Base-by-base conservation (phyloP, 2,329 filamentous ascomycete genomes). In the Apiospora marii region DNA sequence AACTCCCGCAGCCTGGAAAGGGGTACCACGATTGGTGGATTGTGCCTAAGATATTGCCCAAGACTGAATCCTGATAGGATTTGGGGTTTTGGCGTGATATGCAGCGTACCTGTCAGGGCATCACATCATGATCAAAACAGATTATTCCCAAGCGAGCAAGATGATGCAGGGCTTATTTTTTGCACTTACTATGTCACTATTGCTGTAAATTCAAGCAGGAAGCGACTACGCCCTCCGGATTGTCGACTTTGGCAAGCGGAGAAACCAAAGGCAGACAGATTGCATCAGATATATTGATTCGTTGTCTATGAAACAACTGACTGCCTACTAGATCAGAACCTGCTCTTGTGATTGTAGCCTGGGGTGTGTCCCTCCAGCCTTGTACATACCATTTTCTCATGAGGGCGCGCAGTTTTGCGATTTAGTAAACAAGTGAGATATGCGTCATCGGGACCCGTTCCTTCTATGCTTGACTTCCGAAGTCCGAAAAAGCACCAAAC, bases 21-120 rank as follows among this genome's bases (percentile, higher is more conserved):
- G 83, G 86, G 44, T 91, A 91, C 79, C 90, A 92, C 79, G 85
- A 88, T 77, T 92, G 89, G 87, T 92, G 90, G 90, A 83, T 91
- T 72, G 89, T 92, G 71, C 90, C 90, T 3, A 87, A 83, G 78
- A 76, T 90, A 24, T 76, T 78, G 49, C 77, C 74, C 19, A 64
- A n/a, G 58, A 64, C 5, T 10, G 58, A 41, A 64, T 64, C 34
- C 8, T 64, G 34, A 64, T 41, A 34, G 6, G 10, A 0, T 24
- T 34, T 14, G 27, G 24, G 14, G 27, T 1, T 34, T 58, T 34
- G 27, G 14, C 58, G 2, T n/a, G 58, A 4, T 41, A 13, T 64
- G 22, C 22, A 37, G 34, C 41, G 10, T 37, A 19, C 8, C 13
- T 64, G 10, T 4, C 10, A 19, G 19, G 16, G 34, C 19, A 41